Base-by-base conservation (phyloP, 2,329 filamentous ascomycete species). In the Epichloe bromicola region DNA sequence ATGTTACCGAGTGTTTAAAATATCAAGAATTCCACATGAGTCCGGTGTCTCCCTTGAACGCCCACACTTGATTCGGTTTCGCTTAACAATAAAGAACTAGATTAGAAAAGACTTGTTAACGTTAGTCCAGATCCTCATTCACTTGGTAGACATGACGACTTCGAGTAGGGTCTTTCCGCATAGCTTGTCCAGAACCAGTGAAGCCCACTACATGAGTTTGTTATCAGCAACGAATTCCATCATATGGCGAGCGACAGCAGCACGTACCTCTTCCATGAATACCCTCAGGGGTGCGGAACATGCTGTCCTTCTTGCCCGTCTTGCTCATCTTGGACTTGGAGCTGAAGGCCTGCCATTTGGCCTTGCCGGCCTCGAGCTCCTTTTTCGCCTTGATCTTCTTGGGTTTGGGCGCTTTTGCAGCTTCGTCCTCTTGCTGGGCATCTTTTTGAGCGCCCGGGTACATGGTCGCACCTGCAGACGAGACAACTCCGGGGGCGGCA, bases 321-420 rank as follows among this genome's bases (percentile, higher is more conserved):
- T 84, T 85, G 57, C 74, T 79, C 56, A 80, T 73, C 63, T 88
- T 90, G 45, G 76, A 78, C 66, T 94, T 95, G 62, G 77, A 75
- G 57, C 82, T 86, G 67, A 95, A 98, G 56, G 94, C 87, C 65
- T 96, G 86, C 93, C 93, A 98, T 65, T 93, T 95, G 62, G 72
- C 86, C 74, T 95, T 95, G 62, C 86, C 85, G 56, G 83, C 86
- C 71, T 97, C 91, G 23, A 97, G 76, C 64, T 94, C 88, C 66
- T 90, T 93, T 55, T 84, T 93, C 47, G 89, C 87, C 69, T 90
- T 93, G 63, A 88, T 90, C 60, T 91, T 91, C 71, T 95, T 95
- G 53, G 91, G 79, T 67, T 86, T 84, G 11, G 82, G 79, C 46
- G 83, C 79, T 66, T 91, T 93, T 38, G 74, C 70, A 5, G 81